Evolutionary conservation across 176 grass and related monocot genomes (phyloP).

Genomic region (Triticum timopheevii): DNA sequence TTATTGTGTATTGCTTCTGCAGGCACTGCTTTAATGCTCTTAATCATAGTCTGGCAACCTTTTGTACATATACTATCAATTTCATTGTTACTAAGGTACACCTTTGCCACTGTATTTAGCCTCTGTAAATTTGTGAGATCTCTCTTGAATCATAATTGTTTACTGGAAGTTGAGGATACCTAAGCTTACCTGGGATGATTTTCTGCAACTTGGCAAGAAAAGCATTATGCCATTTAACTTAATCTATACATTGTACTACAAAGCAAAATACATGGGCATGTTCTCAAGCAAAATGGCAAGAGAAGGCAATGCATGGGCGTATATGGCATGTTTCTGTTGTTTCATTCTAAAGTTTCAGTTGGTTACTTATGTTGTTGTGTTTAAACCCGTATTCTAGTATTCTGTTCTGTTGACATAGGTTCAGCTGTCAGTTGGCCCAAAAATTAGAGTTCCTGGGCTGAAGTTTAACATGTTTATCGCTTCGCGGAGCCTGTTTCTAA

Average conservation of each 20-base stretch:
- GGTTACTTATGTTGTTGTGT: constrained; percentile 14
- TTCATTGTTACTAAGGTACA: constrained; percentile 70
- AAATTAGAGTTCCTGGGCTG: constrained; percentile 2
- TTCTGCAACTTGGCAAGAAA: not conserved
- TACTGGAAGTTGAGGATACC: not conserved
- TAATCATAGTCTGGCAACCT: constrained; percentile 85
- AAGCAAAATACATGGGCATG: not conserved
- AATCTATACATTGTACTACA: not conserved
- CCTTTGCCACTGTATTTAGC: constrained; percentile 5
- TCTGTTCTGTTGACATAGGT: constrained; percentile 6
- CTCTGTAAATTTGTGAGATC: constrained; percentile 2
- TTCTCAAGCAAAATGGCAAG: constrained; percentile 9
- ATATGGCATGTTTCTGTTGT: not conserved
- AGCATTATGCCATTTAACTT: not conserved
- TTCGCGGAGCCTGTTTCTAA: not conserved
- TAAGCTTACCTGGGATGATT: not conserved
- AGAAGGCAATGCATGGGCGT: not conserved
- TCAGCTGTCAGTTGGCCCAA: not conserved
- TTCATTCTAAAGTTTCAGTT: not conserved
- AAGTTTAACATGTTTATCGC: constrained; percentile 8
- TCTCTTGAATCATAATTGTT: constrained; percentile 20
- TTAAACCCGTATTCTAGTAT: not conserved
- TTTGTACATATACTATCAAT: constrained; percentile 64
- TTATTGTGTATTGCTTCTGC: constrained; percentile 24
- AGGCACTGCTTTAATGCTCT: constrained; percentile 87